phyloP scores from a whole-genome alignment of 2,329 filamentous ascomycete genomes.

The Penicillium freii region DNA sequence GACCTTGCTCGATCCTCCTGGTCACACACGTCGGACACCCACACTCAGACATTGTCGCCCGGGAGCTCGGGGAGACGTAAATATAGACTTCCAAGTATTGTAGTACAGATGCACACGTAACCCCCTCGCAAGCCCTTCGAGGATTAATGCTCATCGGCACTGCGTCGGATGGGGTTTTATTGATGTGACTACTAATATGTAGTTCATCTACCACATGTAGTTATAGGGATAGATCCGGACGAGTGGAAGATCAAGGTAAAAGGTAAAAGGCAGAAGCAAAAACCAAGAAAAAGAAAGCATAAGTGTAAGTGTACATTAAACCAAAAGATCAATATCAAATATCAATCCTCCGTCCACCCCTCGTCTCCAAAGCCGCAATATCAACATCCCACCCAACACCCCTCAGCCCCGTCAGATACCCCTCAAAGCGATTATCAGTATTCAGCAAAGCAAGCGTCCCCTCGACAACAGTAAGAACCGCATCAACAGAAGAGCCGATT shows the following conservation, averaged over 20 bases:
- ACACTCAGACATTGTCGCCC: background rate
- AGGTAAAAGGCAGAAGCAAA: background rate
- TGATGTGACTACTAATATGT: background rate
- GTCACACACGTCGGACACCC: conserved; percentile 2
- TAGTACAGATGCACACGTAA: conserved; percentile 7
- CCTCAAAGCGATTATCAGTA: conserved; percentile 44
- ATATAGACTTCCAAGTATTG: background rate
- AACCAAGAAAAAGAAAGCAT: background rate
- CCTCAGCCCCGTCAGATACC: conserved; percentile 43
- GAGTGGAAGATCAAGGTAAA: background rate
- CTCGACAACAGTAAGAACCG: conserved; percentile 40
- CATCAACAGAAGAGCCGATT: background rate
- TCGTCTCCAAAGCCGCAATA: conserved; percentile 65
- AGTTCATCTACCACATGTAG: background rate
- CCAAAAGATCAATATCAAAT: background rate
- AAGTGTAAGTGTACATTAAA: background rate
- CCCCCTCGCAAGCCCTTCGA: background rate
- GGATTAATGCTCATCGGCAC: background rate
- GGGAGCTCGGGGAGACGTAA: background rate
- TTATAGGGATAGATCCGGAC: background rate
- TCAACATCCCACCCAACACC: conserved; percentile 65
- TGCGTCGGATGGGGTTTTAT: background rate
- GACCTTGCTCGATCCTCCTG: background rate
- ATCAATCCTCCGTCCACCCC: conserved; percentile 46
- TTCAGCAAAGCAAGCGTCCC: conserved; percentile 45